These are phyloP conservation scores for Cytospora leucostoma DNA, from an alignment of 2,329 filamentous ascomycete genomes.

Conservation along the genomic window DNA sequence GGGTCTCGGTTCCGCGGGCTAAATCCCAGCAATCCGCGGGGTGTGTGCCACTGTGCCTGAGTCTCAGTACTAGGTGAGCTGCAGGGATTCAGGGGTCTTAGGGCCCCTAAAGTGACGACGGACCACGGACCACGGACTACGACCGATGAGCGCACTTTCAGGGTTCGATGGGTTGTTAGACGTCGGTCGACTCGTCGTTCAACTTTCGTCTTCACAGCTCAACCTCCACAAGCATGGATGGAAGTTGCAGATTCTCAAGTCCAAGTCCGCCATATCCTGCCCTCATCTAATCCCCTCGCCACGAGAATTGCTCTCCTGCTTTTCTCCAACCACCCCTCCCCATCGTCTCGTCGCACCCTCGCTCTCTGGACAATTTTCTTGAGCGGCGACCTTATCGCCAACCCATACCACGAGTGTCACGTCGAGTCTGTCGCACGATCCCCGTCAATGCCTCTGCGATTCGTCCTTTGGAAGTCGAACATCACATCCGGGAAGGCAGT, in stretches of 20 bases:
- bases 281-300: neutral
- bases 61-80: neutral
- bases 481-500: slow-evolving; percentile 7
- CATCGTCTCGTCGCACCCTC: too few species aligned
- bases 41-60: neutral
- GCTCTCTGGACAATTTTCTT: neutral
- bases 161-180: neutral
- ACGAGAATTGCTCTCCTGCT: neutral
- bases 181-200: neutral
- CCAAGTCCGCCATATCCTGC: neutral
- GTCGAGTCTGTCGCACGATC: neutral
- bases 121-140: neutral
- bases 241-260: neutral
- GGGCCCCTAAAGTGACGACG: neutral
- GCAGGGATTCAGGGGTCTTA: neutral
- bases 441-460: slow-evolving; percentile 17
- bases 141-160: neutral
- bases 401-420: neutral
- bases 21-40: neutral
- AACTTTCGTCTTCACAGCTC: neutral
- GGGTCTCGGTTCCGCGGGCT: neutral
- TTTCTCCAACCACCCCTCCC: too few species aligned
- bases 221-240: neutral
- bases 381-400: slow-evolving; percentile 17
- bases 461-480: slow-evolving; percentile 8